Evolutionary conservation across 768 basidiomycete species (phyloP).

Genomic region (Russula brevipes): DNA sequence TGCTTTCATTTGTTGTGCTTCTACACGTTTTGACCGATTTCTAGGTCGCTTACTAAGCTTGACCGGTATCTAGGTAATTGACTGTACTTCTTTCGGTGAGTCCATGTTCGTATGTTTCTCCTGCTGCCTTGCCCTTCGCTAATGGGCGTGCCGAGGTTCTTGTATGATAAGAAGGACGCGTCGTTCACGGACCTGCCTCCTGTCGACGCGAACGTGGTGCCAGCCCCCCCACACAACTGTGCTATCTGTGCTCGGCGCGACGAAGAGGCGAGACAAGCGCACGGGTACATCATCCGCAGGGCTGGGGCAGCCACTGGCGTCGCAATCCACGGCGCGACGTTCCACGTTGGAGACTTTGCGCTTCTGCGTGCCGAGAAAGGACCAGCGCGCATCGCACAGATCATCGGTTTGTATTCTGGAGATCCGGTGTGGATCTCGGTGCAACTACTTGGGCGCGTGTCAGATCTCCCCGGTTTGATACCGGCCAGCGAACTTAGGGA

Average conservation of each 20-base stretch:
- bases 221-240: conserved; percentile 49
- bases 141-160: conserved; percentile 28
- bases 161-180: conserved; percentile 44
- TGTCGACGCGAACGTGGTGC: conserved; percentile 27
- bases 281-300: conserved; percentile 27
- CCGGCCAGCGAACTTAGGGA: conserved; percentile 44
- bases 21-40: too few species aligned
- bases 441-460: conserved; percentile 47
- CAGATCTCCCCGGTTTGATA: conserved; percentile 35
- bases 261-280: conserved; percentile 32
- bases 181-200: conserved; percentile 41
- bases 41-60: too few species aligned
- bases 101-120: background rate
- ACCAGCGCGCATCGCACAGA: conserved; percentile 53
- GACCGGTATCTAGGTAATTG: too few species aligned
- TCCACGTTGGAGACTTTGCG: conserved; percentile 60
- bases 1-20: too few species aligned
- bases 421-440: conserved; percentile 17
- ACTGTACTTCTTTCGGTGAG: conserved; percentile 9
- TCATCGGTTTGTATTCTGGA: conserved; percentile 35
- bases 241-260: conserved; percentile 39
- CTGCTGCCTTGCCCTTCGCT: background rate
- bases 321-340: conserved; percentile 42
- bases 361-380: conserved; percentile 45
- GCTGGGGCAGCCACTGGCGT: conserved; percentile 35